These are phyloP conservation scores for Phellinidium pouzarii DNA, from an alignment of 1,284 basidiomycete species.

Conservation along the genomic window DNA sequence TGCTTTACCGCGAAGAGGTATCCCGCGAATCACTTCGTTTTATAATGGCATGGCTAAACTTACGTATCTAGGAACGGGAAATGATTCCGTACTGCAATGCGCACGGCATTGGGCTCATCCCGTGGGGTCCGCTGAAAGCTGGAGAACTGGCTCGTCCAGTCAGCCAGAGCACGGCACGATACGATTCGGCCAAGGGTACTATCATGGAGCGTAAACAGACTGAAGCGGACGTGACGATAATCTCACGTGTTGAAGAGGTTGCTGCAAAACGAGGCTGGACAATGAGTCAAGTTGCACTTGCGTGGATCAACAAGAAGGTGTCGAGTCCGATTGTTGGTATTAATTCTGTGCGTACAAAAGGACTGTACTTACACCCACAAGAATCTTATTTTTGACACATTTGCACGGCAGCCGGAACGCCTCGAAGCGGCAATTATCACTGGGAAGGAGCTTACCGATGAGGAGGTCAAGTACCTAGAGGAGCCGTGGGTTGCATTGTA, in stretches of 20 bases:
- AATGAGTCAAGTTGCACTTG: conserved; percentile 38
- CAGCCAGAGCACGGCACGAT: conserved; percentile 26
- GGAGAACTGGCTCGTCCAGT: conserved; percentile 36
- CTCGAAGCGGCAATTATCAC: conserved; percentile 16
- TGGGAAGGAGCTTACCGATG: conserved; percentile 19
- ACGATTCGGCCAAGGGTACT: conserved; percentile 24
- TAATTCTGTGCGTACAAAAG: too few species aligned
- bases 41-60: too few species aligned
- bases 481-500: conserved; percentile 17
- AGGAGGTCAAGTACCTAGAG: conserved; percentile 23
- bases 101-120: conserved; percentile 39
- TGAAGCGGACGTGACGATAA: conserved; percentile 31
- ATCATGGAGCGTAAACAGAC: conserved; percentile 24
- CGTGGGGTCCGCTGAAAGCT: conserved; percentile 32
- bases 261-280: conserved; percentile 31
- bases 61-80: conserved; percentile 39
- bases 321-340: conserved; percentile 36
- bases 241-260: conserved; percentile 37
- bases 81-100: conserved; percentile 40
- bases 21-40: conserved; percentile 3
- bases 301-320: conserved; percentile 33
- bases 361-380: too few species aligned
- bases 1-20: conserved; percentile 36
- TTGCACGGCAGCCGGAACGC: conserved; percentile 17
- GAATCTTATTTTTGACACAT: too few species aligned